Evolutionary conservation across 2,329 filamentous ascomycete genomes (phyloP).

Genomic region (Paracamarosporium sp.): DNA sequence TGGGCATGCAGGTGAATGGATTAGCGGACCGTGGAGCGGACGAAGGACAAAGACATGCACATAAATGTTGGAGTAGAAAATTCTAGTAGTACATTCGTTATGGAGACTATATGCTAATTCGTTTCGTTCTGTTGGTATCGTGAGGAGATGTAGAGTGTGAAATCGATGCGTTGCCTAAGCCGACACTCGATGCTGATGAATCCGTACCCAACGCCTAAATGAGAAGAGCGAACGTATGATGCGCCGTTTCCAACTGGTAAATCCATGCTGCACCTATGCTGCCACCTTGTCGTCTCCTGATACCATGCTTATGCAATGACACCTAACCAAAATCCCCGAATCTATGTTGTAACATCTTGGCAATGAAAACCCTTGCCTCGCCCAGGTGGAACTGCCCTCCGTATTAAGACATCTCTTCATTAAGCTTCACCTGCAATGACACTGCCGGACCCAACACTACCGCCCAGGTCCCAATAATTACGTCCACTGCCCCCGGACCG

Average conservation of each 20-base stretch:
- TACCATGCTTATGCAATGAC: not conserved
- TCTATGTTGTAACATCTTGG: not conserved
- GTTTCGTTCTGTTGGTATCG: constrained; percentile 1
- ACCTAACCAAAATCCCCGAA: not conserved
- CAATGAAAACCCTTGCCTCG: not conserved
- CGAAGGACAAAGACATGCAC: not conserved
- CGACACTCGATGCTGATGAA: not conserved
- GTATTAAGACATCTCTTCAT: not conserved
- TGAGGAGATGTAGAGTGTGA: not conserved
- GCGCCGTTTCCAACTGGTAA: not conserved
- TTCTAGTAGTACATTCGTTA: constrained; percentile 1
- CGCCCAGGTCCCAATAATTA: constrained; percentile 93
- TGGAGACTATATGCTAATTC: not conserved
- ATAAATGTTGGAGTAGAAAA: not conserved
- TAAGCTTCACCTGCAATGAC: constrained; percentile 40
- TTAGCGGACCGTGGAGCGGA: not conserved
- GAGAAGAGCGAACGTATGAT: not conserved
- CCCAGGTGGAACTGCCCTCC: not conserved
- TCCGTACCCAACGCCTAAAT: not conserved
- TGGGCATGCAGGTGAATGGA: not conserved
- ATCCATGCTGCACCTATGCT: not conserved
- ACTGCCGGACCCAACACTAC: constrained; percentile 74
- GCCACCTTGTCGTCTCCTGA: not conserved
- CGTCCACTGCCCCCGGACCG: constrained; percentile 74
- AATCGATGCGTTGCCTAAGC: not conserved